Percentiles rank a stretch among this genome's conserved stretches.
These are phyloP conservation scores for Fraxinus cuspidata DNA, from an alignment of 257 asterid genomes.

Conservation along the genomic window DNA sequence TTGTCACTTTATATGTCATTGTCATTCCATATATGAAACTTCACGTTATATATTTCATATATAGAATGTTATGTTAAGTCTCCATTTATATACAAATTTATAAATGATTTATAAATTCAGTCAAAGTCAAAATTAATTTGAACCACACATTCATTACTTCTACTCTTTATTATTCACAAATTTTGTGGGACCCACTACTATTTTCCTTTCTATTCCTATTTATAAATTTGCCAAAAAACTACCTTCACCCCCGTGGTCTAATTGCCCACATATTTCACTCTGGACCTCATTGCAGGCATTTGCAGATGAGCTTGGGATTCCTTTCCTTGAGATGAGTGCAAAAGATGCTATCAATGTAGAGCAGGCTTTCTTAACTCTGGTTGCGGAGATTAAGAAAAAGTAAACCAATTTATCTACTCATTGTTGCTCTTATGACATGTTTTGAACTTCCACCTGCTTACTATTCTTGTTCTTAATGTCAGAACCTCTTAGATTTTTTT, in stretches of 20 bases:
- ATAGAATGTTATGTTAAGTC: no score
- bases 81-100: no score
- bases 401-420: slow-evolving; percentile 31
- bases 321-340: slow-evolving; percentile 98
- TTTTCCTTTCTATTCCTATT: no score
- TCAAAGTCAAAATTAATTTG: no score
- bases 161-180: no score
- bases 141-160: no score
- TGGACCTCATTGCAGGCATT: slow-evolving; percentile 56
- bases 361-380: slow-evolving; percentile 97
- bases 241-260: neutral
- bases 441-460: neutral
- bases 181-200: no score
- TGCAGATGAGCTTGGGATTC: slow-evolving; percentile 94
- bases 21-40: neutral
- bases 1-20: neutral
- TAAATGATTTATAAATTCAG: no score
- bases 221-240: no score
- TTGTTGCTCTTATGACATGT: slow-evolving; percentile 13
- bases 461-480: neutral
- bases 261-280: neutral
- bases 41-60: neutral
- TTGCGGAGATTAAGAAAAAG: slow-evolving; percentile 94
- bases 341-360: slow-evolving; percentile 92
- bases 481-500: neutral